Evolutionary conservation across 345 rosid species (phyloP).

Genomic region (Tarenaya hassleriana): DNA sequence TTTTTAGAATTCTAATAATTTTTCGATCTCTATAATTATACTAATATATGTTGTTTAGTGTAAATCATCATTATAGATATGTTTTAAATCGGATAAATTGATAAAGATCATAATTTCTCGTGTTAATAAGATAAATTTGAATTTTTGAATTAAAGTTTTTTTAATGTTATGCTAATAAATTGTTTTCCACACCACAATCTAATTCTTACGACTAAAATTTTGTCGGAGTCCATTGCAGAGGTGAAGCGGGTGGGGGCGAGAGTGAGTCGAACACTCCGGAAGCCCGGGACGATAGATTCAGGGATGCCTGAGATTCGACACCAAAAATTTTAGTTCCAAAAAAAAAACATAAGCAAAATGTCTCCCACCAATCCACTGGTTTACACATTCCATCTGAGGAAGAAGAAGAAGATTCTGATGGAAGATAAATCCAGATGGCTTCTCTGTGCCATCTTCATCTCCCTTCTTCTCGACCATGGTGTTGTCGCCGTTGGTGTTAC

Average conservation of each 20-base stretch:
- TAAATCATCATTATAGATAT: no score
- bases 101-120: no score
- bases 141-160: no score
- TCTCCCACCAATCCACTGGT: background rate
- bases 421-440: slow-evolving; percentile 25
- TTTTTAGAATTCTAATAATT: no score
- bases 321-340: background rate
- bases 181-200: no score
- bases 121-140: no score
- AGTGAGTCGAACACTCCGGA: slow-evolving; percentile 13
- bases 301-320: slow-evolving; percentile 12
- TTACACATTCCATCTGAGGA: background rate
- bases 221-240: no score
- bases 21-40: no score
- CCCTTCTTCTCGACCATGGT: slow-evolving; percentile 24
- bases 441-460: slow-evolving; percentile 25
- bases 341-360: background rate
- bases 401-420: slow-evolving; percentile 8
- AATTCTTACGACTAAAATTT: no score
- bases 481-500: slow-evolving; percentile 62
- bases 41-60: no score
- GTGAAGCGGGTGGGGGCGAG: slow-evolving; percentile 22
- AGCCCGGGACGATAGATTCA: slow-evolving; percentile 24
- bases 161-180: no score
- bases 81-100: no score